Conservation (phyloP, 2,329 filamentous ascomycete species). For the Botrytis elliptica region DNA sequence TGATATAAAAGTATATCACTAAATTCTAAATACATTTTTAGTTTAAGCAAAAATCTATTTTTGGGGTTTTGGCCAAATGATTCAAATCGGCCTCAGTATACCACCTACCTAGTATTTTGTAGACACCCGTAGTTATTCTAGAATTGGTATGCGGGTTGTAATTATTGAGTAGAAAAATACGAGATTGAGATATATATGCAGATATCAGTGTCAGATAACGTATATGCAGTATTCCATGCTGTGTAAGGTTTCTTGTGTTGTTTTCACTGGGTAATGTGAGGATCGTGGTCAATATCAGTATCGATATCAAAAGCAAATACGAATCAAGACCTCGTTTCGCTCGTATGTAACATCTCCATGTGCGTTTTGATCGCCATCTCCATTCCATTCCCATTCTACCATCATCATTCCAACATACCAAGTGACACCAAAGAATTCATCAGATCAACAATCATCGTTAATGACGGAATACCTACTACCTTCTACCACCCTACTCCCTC, state of each 20-base stretch:
- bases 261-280: not conserved
- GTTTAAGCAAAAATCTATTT: too few relatives aligned
- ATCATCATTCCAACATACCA: not conserved
- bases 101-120: too few relatives aligned
- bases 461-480: not conserved
- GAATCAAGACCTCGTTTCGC: not conserved
- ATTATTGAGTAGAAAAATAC: not conserved
- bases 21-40: too few relatives aligned
- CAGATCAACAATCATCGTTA: not conserved
- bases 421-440: not conserved
- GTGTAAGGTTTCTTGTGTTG: constrained; percentile 2
- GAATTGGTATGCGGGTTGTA: not conserved
- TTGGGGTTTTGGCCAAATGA: too few relatives aligned
- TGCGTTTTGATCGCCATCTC: not conserved
- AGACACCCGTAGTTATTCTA: not conserved
- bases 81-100: too few relatives aligned
- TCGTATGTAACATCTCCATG: not conserved
- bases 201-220: not conserved
- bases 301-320: not conserved
- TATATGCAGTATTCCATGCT: not conserved
- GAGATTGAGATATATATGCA: constrained; percentile 10
- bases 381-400: not conserved
- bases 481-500: not conserved
- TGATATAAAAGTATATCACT: too few relatives aligned
- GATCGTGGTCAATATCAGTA: not conserved